phyloP scores from a whole-genome alignment of 2,329 filamentous ascomycete genomes.

The Trichocomaceae sp. region DNA sequence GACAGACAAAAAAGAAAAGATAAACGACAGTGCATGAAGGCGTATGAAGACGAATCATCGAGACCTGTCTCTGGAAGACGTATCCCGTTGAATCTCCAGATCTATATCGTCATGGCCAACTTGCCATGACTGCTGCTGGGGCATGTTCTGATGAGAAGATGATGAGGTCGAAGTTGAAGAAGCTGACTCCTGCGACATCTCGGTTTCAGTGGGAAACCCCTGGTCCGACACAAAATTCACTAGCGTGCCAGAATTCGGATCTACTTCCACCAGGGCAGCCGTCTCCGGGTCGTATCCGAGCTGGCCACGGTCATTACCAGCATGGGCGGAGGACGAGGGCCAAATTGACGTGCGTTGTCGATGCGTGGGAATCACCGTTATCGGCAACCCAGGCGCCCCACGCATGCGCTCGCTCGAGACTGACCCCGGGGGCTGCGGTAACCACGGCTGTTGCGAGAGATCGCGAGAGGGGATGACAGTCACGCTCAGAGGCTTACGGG shows the following conservation, averaged over 20 bases:
- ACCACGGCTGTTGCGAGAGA: slow-evolving; percentile 50
- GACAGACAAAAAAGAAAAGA: background rate
- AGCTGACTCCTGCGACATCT: background rate
- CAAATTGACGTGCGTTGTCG: slow-evolving; percentile 49
- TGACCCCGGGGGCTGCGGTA: slow-evolving; percentile 30
- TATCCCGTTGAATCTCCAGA: slow-evolving; percentile 6
- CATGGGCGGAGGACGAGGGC: slow-evolving; percentile 35
- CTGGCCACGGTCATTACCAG: slow-evolving; percentile 21
- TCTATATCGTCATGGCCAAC: slow-evolving; percentile 3
- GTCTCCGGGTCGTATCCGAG: slow-evolving; percentile 35
- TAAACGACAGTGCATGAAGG: background rate
- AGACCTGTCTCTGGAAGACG: background rate
- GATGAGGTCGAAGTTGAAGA: background rate
- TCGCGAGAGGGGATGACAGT: slow-evolving; percentile 57
- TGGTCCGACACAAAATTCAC: background rate
- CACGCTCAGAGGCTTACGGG: slow-evolving; percentile 45
- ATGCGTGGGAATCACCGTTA: slow-evolving; percentile 56
- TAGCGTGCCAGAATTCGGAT: slow-evolving; percentile 13
- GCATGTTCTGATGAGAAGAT: background rate
- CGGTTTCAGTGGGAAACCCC: background rate
- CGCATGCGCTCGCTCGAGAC: background rate
- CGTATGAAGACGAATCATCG: background rate
- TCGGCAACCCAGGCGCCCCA: slow-evolving; percentile 30
- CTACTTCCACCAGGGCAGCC: slow-evolving; percentile 31
- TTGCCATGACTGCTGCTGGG: background rate